A percentile compares a stretch with the other conserved stretches of the same genome.
phyloP scores from a whole-genome alignment of 1,284 basidiomycete genomes.

The Ceratobasidium sp. region DNA sequence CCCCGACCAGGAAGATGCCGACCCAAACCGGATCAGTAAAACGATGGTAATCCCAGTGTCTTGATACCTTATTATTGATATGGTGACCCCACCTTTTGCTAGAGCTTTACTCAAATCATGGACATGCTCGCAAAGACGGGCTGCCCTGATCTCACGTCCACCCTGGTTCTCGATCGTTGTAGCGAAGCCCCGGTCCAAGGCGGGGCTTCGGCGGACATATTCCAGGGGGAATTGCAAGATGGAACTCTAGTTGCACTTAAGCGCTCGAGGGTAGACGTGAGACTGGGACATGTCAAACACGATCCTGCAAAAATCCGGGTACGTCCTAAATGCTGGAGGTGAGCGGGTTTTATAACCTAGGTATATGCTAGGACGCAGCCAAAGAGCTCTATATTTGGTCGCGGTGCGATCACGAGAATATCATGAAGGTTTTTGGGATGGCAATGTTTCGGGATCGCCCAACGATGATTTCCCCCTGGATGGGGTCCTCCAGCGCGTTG shows the following conservation, averaged over 20 bases:
- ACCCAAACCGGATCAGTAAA: background rate
- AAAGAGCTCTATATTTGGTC: slow-evolving; percentile 3
- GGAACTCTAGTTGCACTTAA: slow-evolving; percentile 8
- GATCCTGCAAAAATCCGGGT: too few relatives aligned
- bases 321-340: too few relatives aligned
- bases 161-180: background rate
- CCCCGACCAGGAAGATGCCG: too few relatives aligned
- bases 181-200: background rate
- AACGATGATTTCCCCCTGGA: background rate
- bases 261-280: too few relatives aligned
- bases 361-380: background rate
- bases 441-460: background rate
- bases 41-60: background rate
- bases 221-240: background rate
- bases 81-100: background rate
- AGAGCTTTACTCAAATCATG: background rate
- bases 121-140: background rate
- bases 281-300: too few relatives aligned
- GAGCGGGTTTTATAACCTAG: too few relatives aligned
- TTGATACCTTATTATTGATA: background rate
- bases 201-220: background rate
- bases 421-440: background rate
- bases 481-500: too few relatives aligned
- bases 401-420: background rate
- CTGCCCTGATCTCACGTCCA: background rate